Base-by-base conservation (phyloP, 176 grass and related monocot species). In the Pontederia paniculata region DNA sequence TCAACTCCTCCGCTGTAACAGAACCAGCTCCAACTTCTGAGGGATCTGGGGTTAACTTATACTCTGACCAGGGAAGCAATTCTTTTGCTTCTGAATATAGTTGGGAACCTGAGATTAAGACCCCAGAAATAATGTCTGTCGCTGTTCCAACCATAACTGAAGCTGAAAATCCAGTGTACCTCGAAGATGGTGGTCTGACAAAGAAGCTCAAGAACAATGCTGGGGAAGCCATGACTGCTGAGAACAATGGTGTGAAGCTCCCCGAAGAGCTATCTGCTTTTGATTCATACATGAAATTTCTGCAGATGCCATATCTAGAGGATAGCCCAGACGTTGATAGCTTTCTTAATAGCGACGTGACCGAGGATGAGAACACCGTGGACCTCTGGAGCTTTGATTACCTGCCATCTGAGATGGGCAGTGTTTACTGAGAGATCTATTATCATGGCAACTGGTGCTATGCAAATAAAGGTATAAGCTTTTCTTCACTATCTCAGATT, bases 321-420 rank as follows among this genome's bases (percentile, higher is more conserved):
- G 76, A 42, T 54, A 65, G 21, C 56, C 58, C 63, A 1, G 73
- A 63, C 62, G 82, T 84, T 25, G 83, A 88, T 21, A 76, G 53
- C 71, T 51, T 97, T 72, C 63, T 84, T 22, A 78, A 58, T 50
- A 44, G 48, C 60, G 77, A 81, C 58, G 71, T 58, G 49, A 55
- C 67, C 50, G 70, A 84, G 37, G 86, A 90, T 72, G 71, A 47
- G 31, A 56, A 60, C 58, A 66, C 55, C 53, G 77, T 88, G 77
- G 80, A 82, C 60, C 75, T 98, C 17, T 98, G 86, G 86, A 88
- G 86, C 77, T 97, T 97, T 9, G 74, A 76, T 72, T 83, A 86
- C 69, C 69, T 97, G 57, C 76, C 63, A 13, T 28, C 64, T 9
- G 16, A 42, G 16, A 13, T 17, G 11, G 23, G 15, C 5, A 21